A percentile compares a stretch with the other conserved stretches of the same genome.
phyloP scores from a whole-genome alignment of 2,329 filamentous ascomycete species.

The Aspergillus sp. region DNA sequence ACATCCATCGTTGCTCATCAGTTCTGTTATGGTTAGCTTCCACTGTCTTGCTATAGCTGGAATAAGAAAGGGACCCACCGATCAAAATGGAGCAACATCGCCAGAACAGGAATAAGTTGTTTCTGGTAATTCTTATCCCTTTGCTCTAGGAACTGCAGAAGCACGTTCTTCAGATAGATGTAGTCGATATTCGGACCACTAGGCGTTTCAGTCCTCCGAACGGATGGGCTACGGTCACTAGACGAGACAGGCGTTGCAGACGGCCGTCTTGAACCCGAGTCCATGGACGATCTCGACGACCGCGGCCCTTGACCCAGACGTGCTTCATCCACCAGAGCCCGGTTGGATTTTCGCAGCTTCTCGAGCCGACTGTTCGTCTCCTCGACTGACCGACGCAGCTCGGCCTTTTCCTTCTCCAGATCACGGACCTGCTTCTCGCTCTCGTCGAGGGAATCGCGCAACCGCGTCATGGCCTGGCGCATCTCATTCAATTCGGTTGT shows the following conservation, averaged over 20 bases:
- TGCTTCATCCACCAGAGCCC: constrained; percentile 54
- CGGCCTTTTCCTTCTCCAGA: constrained; percentile 72
- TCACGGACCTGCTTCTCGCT: constrained; percentile 78
- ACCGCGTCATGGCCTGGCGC: constrained; percentile 65
- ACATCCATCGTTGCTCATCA: constrained; percentile 83
- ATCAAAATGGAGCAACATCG: constrained; percentile 61
- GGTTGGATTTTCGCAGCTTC: constrained; percentile 65
- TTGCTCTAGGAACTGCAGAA: constrained; percentile 60
- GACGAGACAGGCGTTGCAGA: constrained; percentile 42
- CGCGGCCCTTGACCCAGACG: constrained; percentile 43
- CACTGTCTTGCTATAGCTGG: no score
- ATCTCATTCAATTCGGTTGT: constrained; percentile 69
- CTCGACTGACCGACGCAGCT: constrained; percentile 68
- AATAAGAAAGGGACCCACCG: constrained; percentile 38
- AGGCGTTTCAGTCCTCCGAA: constrained; percentile 31
- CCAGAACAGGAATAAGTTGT: constrained; percentile 59
- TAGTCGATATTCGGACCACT: constrained; percentile 45
- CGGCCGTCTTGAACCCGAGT: constrained; percentile 43
- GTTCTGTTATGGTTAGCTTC: constrained; percentile 38
- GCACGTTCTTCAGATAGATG: constrained; percentile 60
- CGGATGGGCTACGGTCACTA: constrained; percentile 29
- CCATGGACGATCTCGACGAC: constrained; percentile 54
- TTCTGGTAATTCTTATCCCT: constrained; percentile 62
- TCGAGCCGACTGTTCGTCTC: constrained; percentile 72
- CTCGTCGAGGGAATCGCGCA: constrained; percentile 75